A percentile compares a stretch with the other conserved stretches of the same genome.
phyloP scores from a whole-genome alignment of 1,139 yeast genomes.

The Arxiozyma telluris region DNA sequence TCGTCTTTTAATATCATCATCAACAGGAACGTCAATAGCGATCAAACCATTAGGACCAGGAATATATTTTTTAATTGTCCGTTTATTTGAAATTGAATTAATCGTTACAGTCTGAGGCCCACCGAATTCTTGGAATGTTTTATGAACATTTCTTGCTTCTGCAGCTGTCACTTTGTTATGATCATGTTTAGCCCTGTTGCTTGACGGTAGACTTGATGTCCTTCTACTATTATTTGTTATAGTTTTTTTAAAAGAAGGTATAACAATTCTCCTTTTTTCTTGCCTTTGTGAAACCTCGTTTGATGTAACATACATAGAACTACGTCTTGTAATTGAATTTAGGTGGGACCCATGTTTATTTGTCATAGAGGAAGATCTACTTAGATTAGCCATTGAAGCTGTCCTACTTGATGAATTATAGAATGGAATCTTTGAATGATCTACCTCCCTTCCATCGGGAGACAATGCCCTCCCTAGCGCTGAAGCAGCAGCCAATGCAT shows the following conservation, averaged over 20 bases:
- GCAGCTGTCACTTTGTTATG: not conserved
- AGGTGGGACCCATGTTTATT: not conserved
- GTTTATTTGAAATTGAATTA: constrained; percentile 5
- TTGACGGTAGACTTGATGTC: constrained; percentile 14
- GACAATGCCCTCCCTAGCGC: constrained; percentile 32
- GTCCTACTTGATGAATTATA: constrained; percentile 15
- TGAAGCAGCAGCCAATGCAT: constrained; percentile 40
- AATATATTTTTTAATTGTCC: constrained; percentile 36
- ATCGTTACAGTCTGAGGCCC: constrained; percentile 15
- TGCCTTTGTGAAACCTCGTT: not conserved
- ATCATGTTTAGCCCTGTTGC: not conserved
- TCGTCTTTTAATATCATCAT: constrained; percentile 2
- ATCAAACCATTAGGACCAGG: constrained; percentile 42
- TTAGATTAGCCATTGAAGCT: constrained; percentile 8
- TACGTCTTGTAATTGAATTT: not conserved
- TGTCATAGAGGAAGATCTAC: constrained; percentile 4
- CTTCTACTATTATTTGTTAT: constrained; percentile 3
- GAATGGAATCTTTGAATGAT: constrained; percentile 20
- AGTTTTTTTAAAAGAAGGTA: not conserved
- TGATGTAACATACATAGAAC: not conserved
- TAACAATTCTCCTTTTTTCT: not conserved
- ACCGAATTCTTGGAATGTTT: constrained; percentile 25
- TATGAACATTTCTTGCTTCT: constrained; percentile 13
- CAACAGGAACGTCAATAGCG: constrained; percentile 38
- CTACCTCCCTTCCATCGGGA: constrained; percentile 24